Evolutionary conservation across 345 rosid species (phyloP), one percentile per base, ranked within the genome.

Genomic region (Melastoma malabathricum): DNA sequence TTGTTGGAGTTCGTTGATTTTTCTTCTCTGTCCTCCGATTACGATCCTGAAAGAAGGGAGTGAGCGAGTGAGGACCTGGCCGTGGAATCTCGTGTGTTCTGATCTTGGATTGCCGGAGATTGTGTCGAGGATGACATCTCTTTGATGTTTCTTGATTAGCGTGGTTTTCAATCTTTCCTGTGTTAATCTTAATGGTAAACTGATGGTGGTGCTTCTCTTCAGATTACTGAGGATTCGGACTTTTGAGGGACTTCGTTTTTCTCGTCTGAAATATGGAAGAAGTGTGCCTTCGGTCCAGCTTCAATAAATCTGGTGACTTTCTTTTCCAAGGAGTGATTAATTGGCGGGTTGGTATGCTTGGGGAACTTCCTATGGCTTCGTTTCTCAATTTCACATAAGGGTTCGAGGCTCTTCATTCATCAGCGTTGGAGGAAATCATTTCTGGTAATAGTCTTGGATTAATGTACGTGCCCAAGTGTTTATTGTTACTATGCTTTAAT

Each of bases 301-400:
- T 78, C 81, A 65, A 58, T 74, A 82, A 61, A 68, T 68, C 47
- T 70, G 81, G 72, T 50, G 68, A 56, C 70, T 75, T 73, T 55
- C 75, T 84, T 55, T 67, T 82, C 71, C 84, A 78, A 75, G 95
- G 80, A 80, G 86, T 75, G 65, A 85, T 84, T 13, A 80, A 84
- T 54, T 88, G 92, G 97, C 83, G 89, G 72, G 76, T 84, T 68
- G 71, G 79, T 44, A 63, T 65, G 48, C 72, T 54, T 60, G 78
- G 88, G 67, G 84, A 76, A 69, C 80, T 76, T 55, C 81, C 80
- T 57, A 63, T 71, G 72, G 83, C 75, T 59, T 80, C 88, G 70
- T 84, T 84, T 57, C 81, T 88, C 59, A 88, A 88, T 70, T 78
- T 90, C 76, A 88, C 97, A 57, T 84, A 84, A 85, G 67, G 68